Evolutionary conservation across 768 basidiomycete species (phyloP), one percentile per base, ranked within the genome.

Genomic region (Leccinellum rugosiceps): DNA sequence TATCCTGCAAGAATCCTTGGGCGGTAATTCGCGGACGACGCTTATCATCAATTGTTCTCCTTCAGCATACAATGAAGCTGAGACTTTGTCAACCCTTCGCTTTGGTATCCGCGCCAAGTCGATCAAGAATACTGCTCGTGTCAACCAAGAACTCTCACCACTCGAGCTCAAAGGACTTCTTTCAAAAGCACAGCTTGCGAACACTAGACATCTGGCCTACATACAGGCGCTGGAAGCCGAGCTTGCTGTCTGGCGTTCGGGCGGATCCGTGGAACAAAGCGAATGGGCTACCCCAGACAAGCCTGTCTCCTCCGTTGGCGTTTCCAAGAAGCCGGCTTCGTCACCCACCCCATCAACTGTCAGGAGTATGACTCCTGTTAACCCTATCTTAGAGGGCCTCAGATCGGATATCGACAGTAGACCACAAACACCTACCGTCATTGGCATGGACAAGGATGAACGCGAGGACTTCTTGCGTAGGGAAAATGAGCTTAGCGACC

Each of bases 1-100:
- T 66, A 98, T 99, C 65, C 78, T 99, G 59, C 97, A 99, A 96
- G 94, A 97, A 74, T 97, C 94, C 15, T 80, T 97, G 2, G 94
- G 94, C 67, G 96, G 96, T 69, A 94, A 94, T 75, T 94, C 93
- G 17, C 84, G 92, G 32, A 92, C 92, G 34, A 99, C 97, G 0
- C 85, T 98, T n/a, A 95, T 99, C 67, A 99, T 99, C 76, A 99
- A 98, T 75, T 98, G 97, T 69, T 99, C 97, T 17, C 97, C 97
- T 17, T 95, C 94, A 1, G 87, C 92, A 0, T 99, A 94, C 77
- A 99, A 99, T 68, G 97, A 98, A 72, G 79, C 92, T 3, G 97
- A 99, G 74, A 99, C 97, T 0, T 79, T 99, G 32, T 90, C 89
- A 3, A 99, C 97, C 4, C 84, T 99, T n/a, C 89, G 97, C 25